Percentiles rank a stretch among this genome's conserved stretches.
These are phyloP conservation scores for Diaporthe helianthi DNA, from an alignment of 2,329 filamentous ascomycete species.

Conservation along the genomic window DNA sequence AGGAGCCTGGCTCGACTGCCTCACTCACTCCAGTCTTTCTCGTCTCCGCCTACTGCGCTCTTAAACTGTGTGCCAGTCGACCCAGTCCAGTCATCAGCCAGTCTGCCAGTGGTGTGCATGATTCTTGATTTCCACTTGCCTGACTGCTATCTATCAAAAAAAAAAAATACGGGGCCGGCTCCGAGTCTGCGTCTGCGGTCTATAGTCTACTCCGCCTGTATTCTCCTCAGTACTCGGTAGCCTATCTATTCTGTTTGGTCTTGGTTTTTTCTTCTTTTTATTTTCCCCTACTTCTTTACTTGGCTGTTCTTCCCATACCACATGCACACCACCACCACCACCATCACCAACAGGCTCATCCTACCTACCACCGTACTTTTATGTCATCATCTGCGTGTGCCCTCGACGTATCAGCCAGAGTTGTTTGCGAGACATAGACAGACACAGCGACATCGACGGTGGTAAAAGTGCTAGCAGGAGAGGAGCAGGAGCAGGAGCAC, in stretches of 20 bases:
- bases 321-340: neutral
- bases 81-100: too few relatives aligned
- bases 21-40: neutral
- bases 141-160: slow-evolving; percentile 21
- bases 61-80: neutral
- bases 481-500: neutral
- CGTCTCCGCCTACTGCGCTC: neutral
- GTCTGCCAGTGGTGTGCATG: slow-evolving; percentile 6
- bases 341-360: neutral
- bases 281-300: neutral
- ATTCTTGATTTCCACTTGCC: slow-evolving; percentile 20
- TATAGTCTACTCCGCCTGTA: neutral
- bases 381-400: neutral
- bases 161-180: slow-evolving; percentile 20
- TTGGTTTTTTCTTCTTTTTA: neutral
- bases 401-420: neutral
- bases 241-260: neutral
- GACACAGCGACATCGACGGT: neutral
- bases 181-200: neutral
- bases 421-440: neutral
- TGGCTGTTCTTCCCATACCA: neutral
- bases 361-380: neutral
- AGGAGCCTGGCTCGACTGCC: neutral
- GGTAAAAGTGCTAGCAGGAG: neutral
- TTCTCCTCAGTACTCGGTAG: slow-evolving; percentile 8